phyloP scores from a whole-genome alignment of 306 rosid genomes.

The Arachis stenosperma region DNA sequence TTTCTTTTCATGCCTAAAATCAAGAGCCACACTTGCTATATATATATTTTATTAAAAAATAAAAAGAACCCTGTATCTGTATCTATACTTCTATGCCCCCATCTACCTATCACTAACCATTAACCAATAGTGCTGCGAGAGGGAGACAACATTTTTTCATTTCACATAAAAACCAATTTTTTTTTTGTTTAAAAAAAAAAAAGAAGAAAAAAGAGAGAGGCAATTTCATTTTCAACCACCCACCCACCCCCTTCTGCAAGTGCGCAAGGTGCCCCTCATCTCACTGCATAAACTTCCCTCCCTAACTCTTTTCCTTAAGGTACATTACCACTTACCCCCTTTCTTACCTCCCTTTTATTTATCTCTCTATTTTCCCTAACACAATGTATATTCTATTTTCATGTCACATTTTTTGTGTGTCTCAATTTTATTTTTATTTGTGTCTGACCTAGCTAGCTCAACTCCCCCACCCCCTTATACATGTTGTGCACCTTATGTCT shows the following conservation, averaged over 20 bases:
- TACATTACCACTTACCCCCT: slow-evolving; percentile 49
- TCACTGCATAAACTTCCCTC: slow-evolving; percentile 44
- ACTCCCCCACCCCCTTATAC: slow-evolving; percentile 29
- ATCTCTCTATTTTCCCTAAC: slow-evolving; percentile 45
- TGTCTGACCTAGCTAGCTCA: slow-evolving; percentile 58
- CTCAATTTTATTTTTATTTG: slow-evolving; percentile 52
- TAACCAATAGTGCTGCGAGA: slow-evolving; percentile 10
- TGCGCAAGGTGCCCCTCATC: slow-evolving; percentile 38
- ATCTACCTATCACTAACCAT: slow-evolving; percentile 36
- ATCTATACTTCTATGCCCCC: neutral
- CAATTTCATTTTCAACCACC: slow-evolving; percentile 23
- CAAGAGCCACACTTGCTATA: slow-evolving; percentile 43
- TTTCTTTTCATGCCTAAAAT: slow-evolving; percentile 37
- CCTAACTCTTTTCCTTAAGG: slow-evolving; percentile 46
- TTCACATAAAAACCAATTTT: slow-evolving; percentile 35
- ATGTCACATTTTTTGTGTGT: slow-evolving; percentile 61
- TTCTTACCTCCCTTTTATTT: slow-evolving; percentile 34
- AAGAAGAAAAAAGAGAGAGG: no score
- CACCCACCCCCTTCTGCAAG: slow-evolving; percentile 36
- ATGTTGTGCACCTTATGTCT: slow-evolving; percentile 40
- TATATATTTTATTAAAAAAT: neutral
- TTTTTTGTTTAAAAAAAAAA: no score
- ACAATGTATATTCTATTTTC: slow-evolving; percentile 48
- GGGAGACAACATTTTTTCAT: slow-evolving; percentile 17
- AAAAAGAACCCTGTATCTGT: no score